Evolutionary conservation across 768 basidiomycete species (phyloP).

Genomic region (Pulveroboletus ravenelii): DNA sequence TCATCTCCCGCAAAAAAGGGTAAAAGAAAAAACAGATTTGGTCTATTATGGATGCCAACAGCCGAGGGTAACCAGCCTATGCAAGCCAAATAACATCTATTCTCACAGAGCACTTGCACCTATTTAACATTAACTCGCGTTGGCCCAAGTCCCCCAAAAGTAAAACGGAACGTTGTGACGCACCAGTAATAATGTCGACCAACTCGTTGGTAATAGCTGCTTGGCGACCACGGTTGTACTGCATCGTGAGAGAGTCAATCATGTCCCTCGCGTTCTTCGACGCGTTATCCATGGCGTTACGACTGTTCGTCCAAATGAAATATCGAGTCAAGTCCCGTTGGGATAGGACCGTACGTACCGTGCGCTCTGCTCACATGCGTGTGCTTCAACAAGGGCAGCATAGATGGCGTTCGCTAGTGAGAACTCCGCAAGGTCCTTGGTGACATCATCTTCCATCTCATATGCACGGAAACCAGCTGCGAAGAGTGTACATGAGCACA

Average conservation of each 20-base stretch:
- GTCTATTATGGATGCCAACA: conserved; percentile 19
- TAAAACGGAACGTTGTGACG: conserved; percentile 18
- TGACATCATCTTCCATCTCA: conserved; percentile 96
- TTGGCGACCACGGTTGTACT: conserved; percentile 98
- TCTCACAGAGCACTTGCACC: conserved; percentile 48
- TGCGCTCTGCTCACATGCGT: conserved; percentile 91
- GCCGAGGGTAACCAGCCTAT: conserved; percentile 10
- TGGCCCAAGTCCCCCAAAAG: not conserved
- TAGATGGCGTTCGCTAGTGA: conserved; percentile 95
- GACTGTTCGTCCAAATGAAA: conserved; percentile 35
- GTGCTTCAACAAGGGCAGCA: conserved; percentile 88
- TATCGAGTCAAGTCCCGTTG: no score
- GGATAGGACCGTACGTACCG: conserved; percentile 45
- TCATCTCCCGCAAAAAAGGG: not conserved
- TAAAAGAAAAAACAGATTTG: conserved; percentile 12
- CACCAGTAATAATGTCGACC: conserved; percentile 89
- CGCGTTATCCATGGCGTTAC: conserved; percentile 99
- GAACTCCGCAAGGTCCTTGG: conserved; percentile 92
- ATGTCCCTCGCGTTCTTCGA: conserved; percentile 98
- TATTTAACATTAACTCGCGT: conserved; percentile 13
- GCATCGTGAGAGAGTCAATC: conserved; percentile 82
- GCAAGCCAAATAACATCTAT: conserved; percentile 5
- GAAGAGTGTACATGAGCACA: not conserved
- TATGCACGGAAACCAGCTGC: conserved; percentile 88
- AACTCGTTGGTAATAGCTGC: conserved; percentile 96